Base-by-base conservation (phyloP, 2,329 filamentous ascomycete genomes). In the Colletotrichum limetticola region DNA sequence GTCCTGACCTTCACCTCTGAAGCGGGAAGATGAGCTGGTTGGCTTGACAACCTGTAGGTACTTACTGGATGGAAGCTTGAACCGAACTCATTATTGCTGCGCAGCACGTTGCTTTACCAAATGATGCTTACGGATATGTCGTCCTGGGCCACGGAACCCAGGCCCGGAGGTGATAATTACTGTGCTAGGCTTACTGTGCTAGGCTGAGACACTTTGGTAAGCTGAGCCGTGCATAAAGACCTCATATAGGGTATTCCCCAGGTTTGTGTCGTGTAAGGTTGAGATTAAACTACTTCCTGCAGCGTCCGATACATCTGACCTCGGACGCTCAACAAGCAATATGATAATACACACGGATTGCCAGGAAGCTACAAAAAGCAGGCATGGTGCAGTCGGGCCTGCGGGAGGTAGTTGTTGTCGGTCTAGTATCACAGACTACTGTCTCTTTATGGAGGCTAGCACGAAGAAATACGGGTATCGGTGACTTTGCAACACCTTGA, bases 291-390 rank as follows among this genome's bases (percentile, higher is more conserved):
- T 62, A 46, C 32, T 26, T 49, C n/a, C 49, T 19, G 28, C n/a
- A 60, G 35, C 49, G 30, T 28, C 19, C 49, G 35, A 57, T 71
- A 57, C 35, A 67, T 61, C 49, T 57, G 46, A 71, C 46, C 46
- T 61, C 42, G 5, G 35, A 24, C 19, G 46, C 35, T 49, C 28
- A 26, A 16, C 24, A 59, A 22, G 24, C 30, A 42, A 24, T 14
- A n/a, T 56, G 56, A 5, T 11, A 19, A 22, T 35, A 2, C 30
- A 12, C 12, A 37, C 57, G 57, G 37, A 24, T 49, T 42, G 19
- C 26, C 35, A n/a, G n/a, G 7, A 35, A 19, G 28, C 14, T 35
- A n/a, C n/a, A 49, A 3, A 28, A 37, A 12, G 35, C 26, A 55
- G 22, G 52, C 8, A 19, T 42, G n/a, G 14, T n/a, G 22, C n/a